Conservation (phyloP, 129 eudicot genomes). For the Arctium minus region DNA sequence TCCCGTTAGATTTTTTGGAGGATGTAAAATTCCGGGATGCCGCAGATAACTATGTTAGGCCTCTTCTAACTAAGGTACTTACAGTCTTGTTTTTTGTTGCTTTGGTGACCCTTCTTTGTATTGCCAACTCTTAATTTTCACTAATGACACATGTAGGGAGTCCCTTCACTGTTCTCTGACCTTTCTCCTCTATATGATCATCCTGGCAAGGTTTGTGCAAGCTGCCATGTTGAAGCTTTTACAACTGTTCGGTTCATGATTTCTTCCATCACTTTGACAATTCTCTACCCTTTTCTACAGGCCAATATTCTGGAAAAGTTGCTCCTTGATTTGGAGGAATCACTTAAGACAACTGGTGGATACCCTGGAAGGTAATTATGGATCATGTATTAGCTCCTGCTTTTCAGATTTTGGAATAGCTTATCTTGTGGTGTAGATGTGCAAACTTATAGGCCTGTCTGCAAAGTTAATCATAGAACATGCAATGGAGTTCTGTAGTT, state of each 20-base stretch:
- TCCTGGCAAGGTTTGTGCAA: constrained; percentile 76
- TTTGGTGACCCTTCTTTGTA: not conserved
- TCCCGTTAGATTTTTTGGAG: constrained; percentile 83
- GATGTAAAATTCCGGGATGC: constrained; percentile 68
- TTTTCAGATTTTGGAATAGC: not conserved
- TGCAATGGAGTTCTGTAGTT: too few relatives aligned
- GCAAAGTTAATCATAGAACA: too few relatives aligned
- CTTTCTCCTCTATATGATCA: constrained; percentile 90
- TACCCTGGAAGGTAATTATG: constrained; percentile 74
- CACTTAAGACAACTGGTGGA: constrained; percentile 65
- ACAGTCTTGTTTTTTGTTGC: not conserved
- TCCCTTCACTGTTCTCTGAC: constrained; percentile 91
- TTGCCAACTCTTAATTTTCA: constrained; percentile 5
- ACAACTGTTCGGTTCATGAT: not conserved
- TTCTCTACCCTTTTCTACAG: constrained; percentile 36
- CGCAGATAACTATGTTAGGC: constrained; percentile 70
- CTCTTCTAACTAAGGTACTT: constrained; percentile 77
- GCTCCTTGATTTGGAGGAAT: constrained; percentile 61
- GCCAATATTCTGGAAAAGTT: constrained; percentile 66
- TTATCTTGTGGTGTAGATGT: not conserved
- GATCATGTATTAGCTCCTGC: not conserved
- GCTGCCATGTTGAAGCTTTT: not conserved
- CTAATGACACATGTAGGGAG: constrained; percentile 54
- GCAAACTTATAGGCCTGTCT: too few relatives aligned
- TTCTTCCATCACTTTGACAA: not conserved